Evolutionary conservation across 352 stramenopile species (phyloP).

Genomic region (Phytophthora constricta): DNA sequence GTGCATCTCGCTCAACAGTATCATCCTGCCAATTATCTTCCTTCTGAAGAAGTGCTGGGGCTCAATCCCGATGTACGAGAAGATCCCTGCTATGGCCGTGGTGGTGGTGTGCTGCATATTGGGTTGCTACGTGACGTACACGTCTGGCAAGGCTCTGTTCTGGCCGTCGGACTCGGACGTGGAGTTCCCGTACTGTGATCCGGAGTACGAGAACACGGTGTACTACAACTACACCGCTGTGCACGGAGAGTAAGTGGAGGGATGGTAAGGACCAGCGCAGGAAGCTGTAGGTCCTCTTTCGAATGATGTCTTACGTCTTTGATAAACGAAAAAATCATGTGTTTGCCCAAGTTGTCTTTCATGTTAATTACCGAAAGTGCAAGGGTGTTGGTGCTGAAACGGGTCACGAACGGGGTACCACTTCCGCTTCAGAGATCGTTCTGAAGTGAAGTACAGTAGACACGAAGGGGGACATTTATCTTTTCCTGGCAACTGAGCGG

Average conservation of each 20-base stretch:
- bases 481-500: no score
- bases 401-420: no score
- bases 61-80: slow-evolving; percentile 26
- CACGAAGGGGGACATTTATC: no score
- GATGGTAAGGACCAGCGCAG: no score
- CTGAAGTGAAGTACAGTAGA: no score
- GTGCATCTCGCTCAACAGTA: slow-evolving; percentile 52
- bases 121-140: slow-evolving; percentile 33
- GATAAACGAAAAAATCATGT: neutral
- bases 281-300: no score
- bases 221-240: slow-evolving; percentile 35
- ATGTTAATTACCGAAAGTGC: no score
- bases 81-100: slow-evolving; percentile 15
- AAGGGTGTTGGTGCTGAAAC: no score
- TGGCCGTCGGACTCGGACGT: slow-evolving; percentile 23
- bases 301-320: neutral
- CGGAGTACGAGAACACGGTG: slow-evolving; percentile 28
- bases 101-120: slow-evolving; percentile 23
- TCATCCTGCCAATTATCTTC: slow-evolving; percentile 38
- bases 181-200: slow-evolving; percentile 27
- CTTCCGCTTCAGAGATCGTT: no score
- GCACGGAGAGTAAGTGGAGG: neutral
- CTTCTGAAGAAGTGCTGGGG: slow-evolving; percentile 34
- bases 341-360: no score
- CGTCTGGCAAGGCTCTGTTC: slow-evolving; percentile 29